Evolutionary conservation across 331 rosid species (phyloP).

Genomic region (Rhamnella rubrinervis): DNA sequence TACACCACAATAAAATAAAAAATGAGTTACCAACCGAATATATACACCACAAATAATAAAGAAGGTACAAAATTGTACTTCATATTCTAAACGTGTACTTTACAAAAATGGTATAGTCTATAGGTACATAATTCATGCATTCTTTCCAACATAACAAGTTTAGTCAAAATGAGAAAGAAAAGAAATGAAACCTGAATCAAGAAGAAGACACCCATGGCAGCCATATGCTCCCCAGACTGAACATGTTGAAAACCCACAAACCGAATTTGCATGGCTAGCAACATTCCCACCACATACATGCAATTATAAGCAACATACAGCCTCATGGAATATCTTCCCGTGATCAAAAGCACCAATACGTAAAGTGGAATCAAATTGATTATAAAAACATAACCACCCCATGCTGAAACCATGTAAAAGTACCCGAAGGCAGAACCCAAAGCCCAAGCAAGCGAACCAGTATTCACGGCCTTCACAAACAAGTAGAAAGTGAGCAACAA

Average conservation of each 20-base stretch:
- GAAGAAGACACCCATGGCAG: conserved; percentile 98
- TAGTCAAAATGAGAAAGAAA: neutral
- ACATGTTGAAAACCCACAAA: conserved; percentile 99
- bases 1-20: no score
- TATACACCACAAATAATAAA: no score
- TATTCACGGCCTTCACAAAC: conserved; percentile 93
- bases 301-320: conserved; percentile 88
- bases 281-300: conserved; percentile 88
- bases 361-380: conserved; percentile 91
- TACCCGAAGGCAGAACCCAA: conserved; percentile 91
- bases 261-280: conserved; percentile 98
- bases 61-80: no score
- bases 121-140: neutral
- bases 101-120: neutral
- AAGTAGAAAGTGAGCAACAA: conserved; percentile 74
- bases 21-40: no score
- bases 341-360: conserved; percentile 79
- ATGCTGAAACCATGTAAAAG: conserved; percentile 97
- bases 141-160: neutral
- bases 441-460: conserved; percentile 90
- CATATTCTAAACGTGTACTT: no score
- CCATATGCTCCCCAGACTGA: conserved; percentile 99
- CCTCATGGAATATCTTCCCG: conserved; percentile 91
- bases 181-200: conserved; percentile 67
- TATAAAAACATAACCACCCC: conserved; percentile 98